Conservation (phyloP, 2,329 filamentous ascomycete genomes). For the Epichloe hybrida region DNA sequence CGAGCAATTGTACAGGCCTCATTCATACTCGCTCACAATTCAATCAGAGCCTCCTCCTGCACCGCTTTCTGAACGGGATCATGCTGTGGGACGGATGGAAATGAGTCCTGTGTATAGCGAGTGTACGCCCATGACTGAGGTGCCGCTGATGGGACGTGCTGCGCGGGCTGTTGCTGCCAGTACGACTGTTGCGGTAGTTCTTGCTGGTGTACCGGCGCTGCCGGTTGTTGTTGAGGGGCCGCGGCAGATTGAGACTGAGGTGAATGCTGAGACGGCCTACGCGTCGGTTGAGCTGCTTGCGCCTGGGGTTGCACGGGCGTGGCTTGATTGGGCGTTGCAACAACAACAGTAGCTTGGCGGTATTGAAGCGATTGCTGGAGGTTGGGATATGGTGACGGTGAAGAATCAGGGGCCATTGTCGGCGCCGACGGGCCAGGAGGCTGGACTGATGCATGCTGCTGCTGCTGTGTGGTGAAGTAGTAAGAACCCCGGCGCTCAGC, state of each 20-base stretch:
- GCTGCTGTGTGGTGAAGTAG: slow-evolving; percentile 37
- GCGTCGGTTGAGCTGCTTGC: slow-evolving; percentile 12
- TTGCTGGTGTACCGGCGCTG: slow-evolving; percentile 14
- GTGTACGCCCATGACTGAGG: slow-evolving; percentile 31
- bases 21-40: slow-evolving; percentile 36
- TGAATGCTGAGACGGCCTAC: slow-evolving; percentile 14
- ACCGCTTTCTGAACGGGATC: slow-evolving; percentile 31
- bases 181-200: slow-evolving; percentile 17
- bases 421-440: slow-evolving; percentile 24
- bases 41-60: slow-evolving; percentile 68
- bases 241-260: slow-evolving; percentile 14
- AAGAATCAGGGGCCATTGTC: slow-evolving; percentile 26
- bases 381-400: slow-evolving; percentile 38
- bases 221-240: slow-evolving; percentile 8
- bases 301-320: slow-evolving; percentile 17
- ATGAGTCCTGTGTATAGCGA: slow-evolving; percentile 45
- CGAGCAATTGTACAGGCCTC: neutral
- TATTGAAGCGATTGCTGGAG: slow-evolving; percentile 34
- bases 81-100: slow-evolving; percentile 45
- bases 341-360: slow-evolving; percentile 28
- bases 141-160: slow-evolving; percentile 17
- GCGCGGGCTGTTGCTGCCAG: slow-evolving; percentile 21
- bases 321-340: slow-evolving; percentile 21
- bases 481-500: slow-evolving; percentile 42
- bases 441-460: slow-evolving; percentile 9